Conservation (phyloP, 2,329 filamentous ascomycete genomes). For the Xylariaceae sp. region DNA sequence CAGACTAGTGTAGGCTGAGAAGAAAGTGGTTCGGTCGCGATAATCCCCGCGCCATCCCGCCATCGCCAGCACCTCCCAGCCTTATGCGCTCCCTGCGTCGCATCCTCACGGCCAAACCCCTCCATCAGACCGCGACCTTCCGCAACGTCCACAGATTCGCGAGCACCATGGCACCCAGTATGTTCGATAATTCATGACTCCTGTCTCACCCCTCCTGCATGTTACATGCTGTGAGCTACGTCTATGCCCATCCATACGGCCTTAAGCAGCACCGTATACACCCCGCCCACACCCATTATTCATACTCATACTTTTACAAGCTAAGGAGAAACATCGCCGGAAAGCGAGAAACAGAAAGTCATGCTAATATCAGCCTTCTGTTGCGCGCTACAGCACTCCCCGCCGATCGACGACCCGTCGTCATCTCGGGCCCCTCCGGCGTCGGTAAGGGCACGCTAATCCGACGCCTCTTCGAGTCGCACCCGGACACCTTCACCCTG, state of each 20-base stretch:
- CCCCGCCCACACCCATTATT: background rate
- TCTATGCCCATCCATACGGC: background rate
- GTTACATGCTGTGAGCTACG: background rate
- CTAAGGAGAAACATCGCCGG: background rate
- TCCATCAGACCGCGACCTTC: slow-evolving; percentile 14
- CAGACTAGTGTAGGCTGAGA: background rate
- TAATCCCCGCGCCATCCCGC: slow-evolving; percentile 8
- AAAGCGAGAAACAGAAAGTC: background rate
- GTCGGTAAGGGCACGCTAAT: slow-evolving; percentile 79
- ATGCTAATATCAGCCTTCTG: background rate
- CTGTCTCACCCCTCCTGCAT: background rate
- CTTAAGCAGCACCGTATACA: background rate
- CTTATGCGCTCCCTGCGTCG: slow-evolving; percentile 14
- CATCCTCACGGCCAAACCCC: slow-evolving; percentile 1
- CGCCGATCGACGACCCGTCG: slow-evolving; percentile 58
- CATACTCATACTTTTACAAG: background rate
- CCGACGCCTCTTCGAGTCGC: slow-evolving; percentile 58
- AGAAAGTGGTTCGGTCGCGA: slow-evolving; percentile 6
- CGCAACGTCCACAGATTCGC: slow-evolving; percentile 16
- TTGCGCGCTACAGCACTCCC: slow-evolving; percentile 23
- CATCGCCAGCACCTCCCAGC: slow-evolving; percentile 1
- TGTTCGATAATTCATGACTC: slow-evolving; percentile 11
- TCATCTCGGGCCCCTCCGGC: slow-evolving; percentile 75
- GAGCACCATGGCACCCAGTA: slow-evolving; percentile 32
- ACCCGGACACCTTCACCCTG: slow-evolving; percentile 48